Conservation (phyloP, 2,329 filamentous ascomycete genomes). For the Fusarium marasasianum region DNA sequence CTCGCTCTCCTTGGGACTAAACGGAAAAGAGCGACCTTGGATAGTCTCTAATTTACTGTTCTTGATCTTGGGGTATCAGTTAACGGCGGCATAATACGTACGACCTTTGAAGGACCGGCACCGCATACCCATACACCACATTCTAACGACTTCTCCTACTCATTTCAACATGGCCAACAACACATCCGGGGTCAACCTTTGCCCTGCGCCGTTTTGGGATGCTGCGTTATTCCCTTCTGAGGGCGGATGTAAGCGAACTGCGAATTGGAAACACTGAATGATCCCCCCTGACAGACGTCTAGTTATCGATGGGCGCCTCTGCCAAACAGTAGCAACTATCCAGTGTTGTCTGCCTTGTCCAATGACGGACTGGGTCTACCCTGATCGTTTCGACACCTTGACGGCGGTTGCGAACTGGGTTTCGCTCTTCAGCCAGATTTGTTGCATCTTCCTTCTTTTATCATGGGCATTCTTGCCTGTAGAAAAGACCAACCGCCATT, state of each 20-base stretch:
- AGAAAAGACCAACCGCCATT: slow-evolving; percentile 91
- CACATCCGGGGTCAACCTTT: slow-evolving; percentile 58
- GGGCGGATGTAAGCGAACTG: slow-evolving; percentile 69
- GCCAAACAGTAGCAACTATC: slow-evolving; percentile 58
- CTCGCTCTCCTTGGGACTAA: background rate
- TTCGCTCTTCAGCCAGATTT: slow-evolving; percentile 76
- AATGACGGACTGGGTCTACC: slow-evolving; percentile 78
- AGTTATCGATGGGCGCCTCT: slow-evolving; percentile 68
- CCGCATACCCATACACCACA: slow-evolving; percentile 1
- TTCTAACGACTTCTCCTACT: background rate
- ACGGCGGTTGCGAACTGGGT: slow-evolving; percentile 81
- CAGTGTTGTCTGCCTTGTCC: slow-evolving; percentile 93
- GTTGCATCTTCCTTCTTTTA: slow-evolving; percentile 78
- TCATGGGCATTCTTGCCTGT: slow-evolving; percentile 84
- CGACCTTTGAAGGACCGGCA: slow-evolving; percentile 3
- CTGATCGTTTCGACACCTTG: slow-evolving; percentile 66
- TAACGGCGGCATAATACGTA: background rate
- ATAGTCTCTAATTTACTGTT: background rate
- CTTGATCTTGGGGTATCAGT: background rate
- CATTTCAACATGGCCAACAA: slow-evolving; percentile 44
- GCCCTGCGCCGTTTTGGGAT: slow-evolving; percentile 76
- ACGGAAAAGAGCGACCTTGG: background rate
- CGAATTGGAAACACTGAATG: background rate
- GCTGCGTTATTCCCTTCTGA: slow-evolving; percentile 64
- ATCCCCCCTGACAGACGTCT: slow-evolving; percentile 10